A percentile compares a stretch with the other conserved stretches of the same genome.
These are phyloP conservation scores for Boletus vinaceobasis DNA, from an alignment of 768 basidiomycete species.

Conservation along the genomic window DNA sequence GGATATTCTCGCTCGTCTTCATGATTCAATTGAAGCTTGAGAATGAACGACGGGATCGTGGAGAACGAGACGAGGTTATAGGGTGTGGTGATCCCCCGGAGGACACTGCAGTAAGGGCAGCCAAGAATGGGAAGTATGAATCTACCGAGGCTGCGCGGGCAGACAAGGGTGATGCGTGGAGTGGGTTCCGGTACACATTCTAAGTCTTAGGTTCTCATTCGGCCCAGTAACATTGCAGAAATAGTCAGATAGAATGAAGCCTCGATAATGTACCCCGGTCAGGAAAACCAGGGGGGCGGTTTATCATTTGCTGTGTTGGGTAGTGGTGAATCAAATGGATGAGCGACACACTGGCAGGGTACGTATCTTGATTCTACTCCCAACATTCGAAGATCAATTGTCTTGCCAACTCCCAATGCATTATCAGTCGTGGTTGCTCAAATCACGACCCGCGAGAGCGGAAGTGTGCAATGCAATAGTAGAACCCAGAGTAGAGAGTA, in stretches of 20 bases:
- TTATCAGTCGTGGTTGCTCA: neutral
- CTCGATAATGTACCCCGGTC: neutral
- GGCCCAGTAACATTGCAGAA: neutral
- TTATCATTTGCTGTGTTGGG: neutral
- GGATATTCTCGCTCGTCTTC: constrained; percentile 49
- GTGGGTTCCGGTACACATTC: constrained; percentile 67
- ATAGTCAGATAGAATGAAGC: neutral
- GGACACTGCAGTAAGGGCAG: constrained; percentile 15
- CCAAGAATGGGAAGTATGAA: constrained; percentile 51
- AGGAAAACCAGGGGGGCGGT: neutral
- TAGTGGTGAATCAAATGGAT: neutral
- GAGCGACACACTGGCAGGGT: neutral
- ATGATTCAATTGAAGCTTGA: constrained; percentile 50
- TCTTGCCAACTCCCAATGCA: neutral
- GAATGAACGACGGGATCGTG: constrained; percentile 59
- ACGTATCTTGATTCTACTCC: neutral
- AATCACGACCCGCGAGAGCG: constrained; percentile 6
- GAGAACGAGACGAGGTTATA: constrained; percentile 67
- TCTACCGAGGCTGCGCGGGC: constrained; percentile 54
- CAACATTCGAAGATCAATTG: neutral
- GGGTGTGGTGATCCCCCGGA: constrained; percentile 43
- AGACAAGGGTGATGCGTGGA: constrained; percentile 69
- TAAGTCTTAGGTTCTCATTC: constrained; percentile 16
- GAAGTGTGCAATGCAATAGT: constrained; percentile 47
- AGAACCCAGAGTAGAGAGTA: constrained; percentile 39